These are phyloP conservation scores for Beauveria varroae DNA, from an alignment of 2,329 filamentous ascomycete genomes.

Conservation along the genomic window DNA sequence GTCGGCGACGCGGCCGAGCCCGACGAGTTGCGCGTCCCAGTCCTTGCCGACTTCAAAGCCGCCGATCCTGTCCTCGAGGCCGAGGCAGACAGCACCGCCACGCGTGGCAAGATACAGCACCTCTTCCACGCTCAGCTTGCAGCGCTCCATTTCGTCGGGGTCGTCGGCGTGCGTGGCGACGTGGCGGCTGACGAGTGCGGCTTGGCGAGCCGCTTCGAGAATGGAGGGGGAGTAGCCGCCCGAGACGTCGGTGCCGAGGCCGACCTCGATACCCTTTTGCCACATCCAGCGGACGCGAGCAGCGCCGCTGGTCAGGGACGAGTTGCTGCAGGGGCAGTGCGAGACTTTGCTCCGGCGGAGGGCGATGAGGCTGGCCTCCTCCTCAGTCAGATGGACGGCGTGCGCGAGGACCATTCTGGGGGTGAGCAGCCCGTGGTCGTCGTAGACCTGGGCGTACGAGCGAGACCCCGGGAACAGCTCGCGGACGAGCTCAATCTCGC, in stretches of 20 bases:
- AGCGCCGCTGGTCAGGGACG: conserved; percentile 69
- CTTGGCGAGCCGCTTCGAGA: conserved; percentile 75
- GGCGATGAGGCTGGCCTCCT: conserved; percentile 60
- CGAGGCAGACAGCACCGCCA: conserved; percentile 79
- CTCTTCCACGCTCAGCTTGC: conserved; percentile 76
- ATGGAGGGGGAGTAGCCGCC: conserved; percentile 80
- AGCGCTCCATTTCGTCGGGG: conserved; percentile 34
- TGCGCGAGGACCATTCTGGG: conserved; percentile 76
- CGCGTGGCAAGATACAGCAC: conserved; percentile 77
- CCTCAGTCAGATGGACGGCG: conserved; percentile 64
- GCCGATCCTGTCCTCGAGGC: conserved; percentile 64
- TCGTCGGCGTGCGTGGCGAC: conserved; percentile 34
- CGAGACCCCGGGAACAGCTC: conserved; percentile 56
- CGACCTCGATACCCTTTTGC: conserved; percentile 67
- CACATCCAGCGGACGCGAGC: conserved; percentile 70
- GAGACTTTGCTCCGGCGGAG: conserved; percentile 57
- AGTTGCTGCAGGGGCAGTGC: conserved; percentile 86
- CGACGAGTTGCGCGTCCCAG: conserved; percentile 84
- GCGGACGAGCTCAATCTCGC: conserved; percentile 65
- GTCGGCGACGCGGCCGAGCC: conserved; percentile 45
- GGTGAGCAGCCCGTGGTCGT: conserved; percentile 61
- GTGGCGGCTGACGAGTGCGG: conserved; percentile 69
- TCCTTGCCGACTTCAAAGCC: conserved; percentile 80
- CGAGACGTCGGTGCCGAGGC: conserved; percentile 83
- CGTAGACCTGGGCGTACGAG: conserved; percentile 75